A percentile compares a stretch with the other conserved stretches of the same genome.
Conservation (phyloP, 768 basidiomycete genomes). For the Glaciozyma antarctica region DNA sequence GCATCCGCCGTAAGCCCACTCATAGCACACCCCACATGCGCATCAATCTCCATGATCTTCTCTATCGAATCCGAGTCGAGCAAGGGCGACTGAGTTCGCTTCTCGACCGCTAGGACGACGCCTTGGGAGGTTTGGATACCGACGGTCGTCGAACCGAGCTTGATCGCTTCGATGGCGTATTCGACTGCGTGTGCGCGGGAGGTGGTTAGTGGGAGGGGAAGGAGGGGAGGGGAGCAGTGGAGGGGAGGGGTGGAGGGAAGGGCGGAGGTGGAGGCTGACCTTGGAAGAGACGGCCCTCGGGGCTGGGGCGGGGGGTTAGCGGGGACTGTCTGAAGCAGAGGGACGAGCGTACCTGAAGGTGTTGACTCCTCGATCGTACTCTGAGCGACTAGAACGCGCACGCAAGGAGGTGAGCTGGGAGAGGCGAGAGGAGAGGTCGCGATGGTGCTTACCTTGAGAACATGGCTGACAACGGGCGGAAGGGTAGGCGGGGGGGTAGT, state of each 20-base stretch:
- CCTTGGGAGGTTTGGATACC: slow-evolving; percentile 85
- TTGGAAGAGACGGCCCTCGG: slow-evolving; percentile 96
- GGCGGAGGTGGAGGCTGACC: slow-evolving; percentile 47
- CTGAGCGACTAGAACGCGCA: slow-evolving; percentile 18
- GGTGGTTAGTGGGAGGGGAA: not conserved
- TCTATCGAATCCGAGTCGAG: slow-evolving; percentile 93
- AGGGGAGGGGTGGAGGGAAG: not conserved
- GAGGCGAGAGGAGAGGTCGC: not conserved
- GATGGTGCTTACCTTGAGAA: slow-evolving; percentile 20
- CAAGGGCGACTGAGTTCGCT: slow-evolving; percentile 92
- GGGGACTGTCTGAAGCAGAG: slow-evolving; percentile 46
- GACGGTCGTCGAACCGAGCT: slow-evolving; percentile 97
- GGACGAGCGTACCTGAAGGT: not conserved
- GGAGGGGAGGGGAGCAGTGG: too few relatives aligned
- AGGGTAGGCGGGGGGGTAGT: not conserved
- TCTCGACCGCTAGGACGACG: slow-evolving; percentile 90
- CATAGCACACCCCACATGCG: slow-evolving; percentile 95
- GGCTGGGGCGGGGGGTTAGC: slow-evolving; percentile 47
- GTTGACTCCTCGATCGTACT: slow-evolving; percentile 30
- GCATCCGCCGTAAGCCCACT: slow-evolving; percentile 91
- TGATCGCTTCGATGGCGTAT: slow-evolving; percentile 99
- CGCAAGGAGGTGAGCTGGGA: not conserved
- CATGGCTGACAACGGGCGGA: slow-evolving; percentile 6
- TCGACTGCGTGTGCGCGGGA: slow-evolving; percentile 55
- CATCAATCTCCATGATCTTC: slow-evolving; percentile 99